Conservation (phyloP, 176 grass and related monocot genomes). For the Oryza brachyantha region DNA sequence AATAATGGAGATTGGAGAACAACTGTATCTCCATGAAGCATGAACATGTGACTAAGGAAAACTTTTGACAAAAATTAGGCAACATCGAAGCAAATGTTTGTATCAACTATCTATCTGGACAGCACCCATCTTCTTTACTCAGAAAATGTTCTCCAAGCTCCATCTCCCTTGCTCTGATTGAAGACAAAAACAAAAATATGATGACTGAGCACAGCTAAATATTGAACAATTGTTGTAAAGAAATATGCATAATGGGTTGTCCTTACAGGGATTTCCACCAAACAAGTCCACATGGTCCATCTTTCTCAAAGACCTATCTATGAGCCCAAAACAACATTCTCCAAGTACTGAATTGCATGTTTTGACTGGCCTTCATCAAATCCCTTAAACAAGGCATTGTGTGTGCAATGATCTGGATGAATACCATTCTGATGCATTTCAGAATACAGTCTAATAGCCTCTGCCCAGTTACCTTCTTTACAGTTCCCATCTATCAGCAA, state of each 20-base stretch:
- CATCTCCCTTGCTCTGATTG: constrained; percentile 11
- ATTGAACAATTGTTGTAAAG: not conserved
- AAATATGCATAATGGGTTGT: constrained; percentile 19
- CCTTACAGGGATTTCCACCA: not conserved
- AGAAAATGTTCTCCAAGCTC: constrained; percentile 27
- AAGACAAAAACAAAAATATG: constrained; percentile 38
- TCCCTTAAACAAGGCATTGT: constrained; percentile 58
- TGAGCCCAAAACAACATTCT: constrained; percentile 67
- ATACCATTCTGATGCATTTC: constrained; percentile 69
- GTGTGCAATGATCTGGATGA: constrained; percentile 53
- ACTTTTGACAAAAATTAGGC: constrained; percentile 8
- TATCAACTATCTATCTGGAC: constrained; percentile 30
- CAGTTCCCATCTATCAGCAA: constrained; percentile 60
- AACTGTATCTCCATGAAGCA: constrained; percentile 30
- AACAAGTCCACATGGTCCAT: not conserved
- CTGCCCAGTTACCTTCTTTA: constrained; percentile 52
- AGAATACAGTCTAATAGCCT: constrained; percentile 60
- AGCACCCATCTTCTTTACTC: constrained; percentile 19
- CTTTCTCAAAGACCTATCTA: constrained; percentile 44
- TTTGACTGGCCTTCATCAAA: constrained; percentile 53
- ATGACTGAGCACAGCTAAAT: constrained; percentile 21
- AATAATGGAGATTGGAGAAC: constrained; percentile 6
- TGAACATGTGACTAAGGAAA: constrained; percentile 25
- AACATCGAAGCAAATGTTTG: constrained; percentile 24
- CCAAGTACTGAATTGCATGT: constrained; percentile 53